phyloP scores from a whole-genome alignment of 1,284 basidiomycete genomes.

The Ustilago shanxiensis region DNA sequence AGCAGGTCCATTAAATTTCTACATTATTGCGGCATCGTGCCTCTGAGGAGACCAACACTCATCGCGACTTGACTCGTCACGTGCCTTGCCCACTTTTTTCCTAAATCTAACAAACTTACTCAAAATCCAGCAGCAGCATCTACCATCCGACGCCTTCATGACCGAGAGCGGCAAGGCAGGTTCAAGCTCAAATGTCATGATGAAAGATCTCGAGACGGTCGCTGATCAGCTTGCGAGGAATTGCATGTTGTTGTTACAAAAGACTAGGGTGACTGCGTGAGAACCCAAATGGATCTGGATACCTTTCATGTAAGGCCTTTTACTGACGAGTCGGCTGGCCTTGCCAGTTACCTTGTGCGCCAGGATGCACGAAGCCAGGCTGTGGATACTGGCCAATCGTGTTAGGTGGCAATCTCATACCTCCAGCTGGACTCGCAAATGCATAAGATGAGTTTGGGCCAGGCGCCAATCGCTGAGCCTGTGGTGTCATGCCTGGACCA shows the following conservation, averaged over 20 bases:
- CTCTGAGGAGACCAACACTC: constrained; percentile 35
- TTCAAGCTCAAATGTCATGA: no score
- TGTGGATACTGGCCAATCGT: constrained; percentile 9
- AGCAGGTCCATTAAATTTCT: constrained; percentile 45
- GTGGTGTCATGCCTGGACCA: constrained; percentile 24
- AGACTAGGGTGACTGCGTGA: not conserved
- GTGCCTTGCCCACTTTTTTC: not conserved
- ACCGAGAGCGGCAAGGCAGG: no score
- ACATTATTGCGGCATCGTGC: constrained; percentile 8
- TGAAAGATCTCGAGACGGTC: no score
- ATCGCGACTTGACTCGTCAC: constrained; percentile 37
- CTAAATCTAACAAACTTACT: constrained; percentile 8
- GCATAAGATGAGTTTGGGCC: constrained; percentile 38
- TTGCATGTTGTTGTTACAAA: constrained; percentile 2
- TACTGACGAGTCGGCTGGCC: constrained; percentile 5
- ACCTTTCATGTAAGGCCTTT: not conserved
- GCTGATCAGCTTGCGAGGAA: not conserved
- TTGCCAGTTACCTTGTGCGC: not conserved
- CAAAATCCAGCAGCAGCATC: not conserved
- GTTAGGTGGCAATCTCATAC: constrained; percentile 23
- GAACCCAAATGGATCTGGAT: not conserved
- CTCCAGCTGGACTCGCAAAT: constrained; percentile 27
- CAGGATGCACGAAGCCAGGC: constrained; percentile 3
- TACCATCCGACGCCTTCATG: no score
- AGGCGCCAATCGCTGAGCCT: constrained; percentile 23